These are phyloP conservation scores for Herpomyces periplanetae DNA, from an alignment of 2,329 filamentous ascomycete species.

Conservation along the genomic window DNA sequence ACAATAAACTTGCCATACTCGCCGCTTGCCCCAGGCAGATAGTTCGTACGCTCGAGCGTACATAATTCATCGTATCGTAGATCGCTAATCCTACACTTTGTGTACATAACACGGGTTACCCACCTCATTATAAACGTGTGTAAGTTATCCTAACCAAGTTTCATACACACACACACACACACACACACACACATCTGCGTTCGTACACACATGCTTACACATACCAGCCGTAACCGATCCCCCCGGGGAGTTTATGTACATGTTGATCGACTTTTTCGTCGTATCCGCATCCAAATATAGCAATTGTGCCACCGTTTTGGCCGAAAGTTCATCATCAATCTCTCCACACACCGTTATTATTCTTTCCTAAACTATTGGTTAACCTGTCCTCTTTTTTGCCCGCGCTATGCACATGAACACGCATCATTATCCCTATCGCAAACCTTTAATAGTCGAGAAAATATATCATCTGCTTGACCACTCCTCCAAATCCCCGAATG, in stretches of 20 bases:
- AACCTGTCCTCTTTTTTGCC: slow-evolving; percentile 1
- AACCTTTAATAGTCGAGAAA: slow-evolving; percentile 38
- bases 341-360: slow-evolving; percentile 75
- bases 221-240: slow-evolving; percentile 48
- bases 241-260: slow-evolving; percentile 91
- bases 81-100: slow-evolving; percentile 23
- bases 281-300: slow-evolving; percentile 93
- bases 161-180: no score
- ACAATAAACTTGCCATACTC: slow-evolving; percentile 62
- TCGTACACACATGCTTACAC: no score
- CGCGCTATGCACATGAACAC: slow-evolving; percentile 3
- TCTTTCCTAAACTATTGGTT: slow-evolving; percentile 20
- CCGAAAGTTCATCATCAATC: slow-evolving; percentile 59
- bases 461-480: slow-evolving; percentile 23
- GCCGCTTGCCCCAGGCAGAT: slow-evolving; percentile 83
- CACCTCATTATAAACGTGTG: no score
- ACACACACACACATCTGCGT: no score
- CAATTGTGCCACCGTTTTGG: slow-evolving; percentile 76
- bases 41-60: slow-evolving; percentile 59
- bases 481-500: neutral
- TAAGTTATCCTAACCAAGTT: no score
- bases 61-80: slow-evolving; percentile 97
- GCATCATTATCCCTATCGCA: no score
- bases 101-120: no score
- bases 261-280: slow-evolving; percentile 66